Evolutionary conservation across 2,329 filamentous ascomycete species (phyloP), one percentile per base, ranked within the genome.

Genomic region (Chaetothyriales sp.): DNA sequence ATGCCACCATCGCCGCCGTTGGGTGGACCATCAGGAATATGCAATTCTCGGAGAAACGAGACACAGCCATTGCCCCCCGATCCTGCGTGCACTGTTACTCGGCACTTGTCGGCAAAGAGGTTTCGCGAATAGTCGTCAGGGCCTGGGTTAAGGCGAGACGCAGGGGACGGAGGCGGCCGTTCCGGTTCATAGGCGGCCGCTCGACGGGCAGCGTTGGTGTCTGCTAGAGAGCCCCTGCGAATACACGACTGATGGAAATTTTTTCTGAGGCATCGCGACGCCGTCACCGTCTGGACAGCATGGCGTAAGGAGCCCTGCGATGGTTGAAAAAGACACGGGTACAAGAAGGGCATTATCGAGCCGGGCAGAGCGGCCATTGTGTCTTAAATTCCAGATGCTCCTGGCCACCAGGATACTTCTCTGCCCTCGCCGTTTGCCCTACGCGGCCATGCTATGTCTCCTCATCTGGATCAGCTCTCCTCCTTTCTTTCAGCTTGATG

Each of bases 1-100:
- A 81, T 85, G 4, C 92, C 92, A 44, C 92, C 92, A 65, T 98
- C 89, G 54, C 92, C 92, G 47, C 92, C 92, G 67, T 98, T 97
- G 8, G 92, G 81, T 9, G 92, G 92, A 0, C 92, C 92, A 58
- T 94, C 83, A 45, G 83, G 80, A 28, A 95, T 76, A 67, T 86
- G 97, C 57, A 90, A 90, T 63, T 98, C 92, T 18, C 90, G 83
- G 44, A 94, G 72, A 65, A 97, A 98, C 0, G 92, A 92, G 48
- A 97, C 87, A 64, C 92, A 98, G 57, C 92, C 92, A 64, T 92
- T 83, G 7, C 92, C 92, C 22, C 92, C 92, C 1, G 75, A 70
- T 7, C 92, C 92, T 18, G 89, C 85, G 60, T 85, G 77, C 2
- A 97, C 69, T 0, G 80, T 85, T 25, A 97, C 69, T 6, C 80